Conservation (phyloP, 176 grass and related monocot species). For the Ampelocalamus luodianensis region DNA sequence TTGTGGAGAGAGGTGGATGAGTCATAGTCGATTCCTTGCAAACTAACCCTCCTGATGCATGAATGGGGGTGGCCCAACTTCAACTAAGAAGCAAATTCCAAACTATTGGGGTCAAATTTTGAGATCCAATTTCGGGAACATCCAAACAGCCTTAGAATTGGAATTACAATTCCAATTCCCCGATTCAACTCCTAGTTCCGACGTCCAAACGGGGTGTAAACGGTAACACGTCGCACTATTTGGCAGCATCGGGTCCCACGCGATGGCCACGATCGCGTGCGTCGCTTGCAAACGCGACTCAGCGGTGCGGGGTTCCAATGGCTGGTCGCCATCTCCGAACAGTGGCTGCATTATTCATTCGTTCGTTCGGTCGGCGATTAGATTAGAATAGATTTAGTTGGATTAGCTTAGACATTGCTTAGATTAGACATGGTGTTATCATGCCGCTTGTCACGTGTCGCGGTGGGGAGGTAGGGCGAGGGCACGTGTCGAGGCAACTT, state of each 20-base stretch:
- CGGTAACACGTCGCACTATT: neutral
- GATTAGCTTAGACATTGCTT: neutral
- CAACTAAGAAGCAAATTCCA: too few species aligned
- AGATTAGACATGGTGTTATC: neutral
- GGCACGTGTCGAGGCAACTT: constrained; percentile 24
- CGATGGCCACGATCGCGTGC: neutral
- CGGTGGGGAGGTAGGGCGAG: neutral
- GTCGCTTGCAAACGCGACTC: neutral
- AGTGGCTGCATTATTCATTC: neutral
- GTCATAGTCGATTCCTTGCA: too few species aligned
- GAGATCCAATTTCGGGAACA: too few species aligned
- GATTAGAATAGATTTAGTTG: neutral
- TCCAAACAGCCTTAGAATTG: too few species aligned
- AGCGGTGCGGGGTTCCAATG: neutral
- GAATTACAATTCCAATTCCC: too few species aligned
- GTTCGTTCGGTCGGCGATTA: neutral
- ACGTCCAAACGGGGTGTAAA: too few species aligned
- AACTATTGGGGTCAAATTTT: too few species aligned
- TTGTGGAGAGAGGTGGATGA: too few species aligned
- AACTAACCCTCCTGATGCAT: too few species aligned
- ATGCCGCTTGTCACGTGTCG: constrained; percentile 33
- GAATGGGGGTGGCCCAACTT: too few species aligned
- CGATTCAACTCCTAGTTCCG: too few species aligned
- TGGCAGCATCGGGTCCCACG: neutral
- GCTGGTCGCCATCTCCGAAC: neutral